Base-by-base conservation (phyloP, 345 rosid genomes). In the Bretschneidera sinensis region DNA sequence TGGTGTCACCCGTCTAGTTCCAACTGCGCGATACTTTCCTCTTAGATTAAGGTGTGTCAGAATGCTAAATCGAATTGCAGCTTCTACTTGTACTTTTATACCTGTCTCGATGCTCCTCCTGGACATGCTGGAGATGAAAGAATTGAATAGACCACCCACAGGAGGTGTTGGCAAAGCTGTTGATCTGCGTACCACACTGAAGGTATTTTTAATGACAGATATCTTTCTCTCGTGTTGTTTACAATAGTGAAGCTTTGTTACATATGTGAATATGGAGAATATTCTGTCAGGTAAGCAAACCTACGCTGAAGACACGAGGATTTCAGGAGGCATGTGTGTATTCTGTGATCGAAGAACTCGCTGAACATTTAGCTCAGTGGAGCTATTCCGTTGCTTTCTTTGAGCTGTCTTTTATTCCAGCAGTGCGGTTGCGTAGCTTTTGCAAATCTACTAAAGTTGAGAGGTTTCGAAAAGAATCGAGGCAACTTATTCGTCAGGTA, bases 81-180 rank as follows among this genome's bases (percentile, higher is more conserved):
- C 85, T 43, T 68, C 88, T 0, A 88, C 96, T 0, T 80, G 80
- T 55, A 75, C 90, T n/a, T 94, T 76, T 57, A 88, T 90, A 60
- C 97, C 99, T 0, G 88, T 88, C 78, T 88, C 96, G 45, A 85
- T 82, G 79, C 95, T 90, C 63, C 91, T 94, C 51, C 54, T 90
- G 76, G 99, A 90, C 74, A 94, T 94, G 99, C 79, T 94, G 67
- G 97, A 94, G 69, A 91, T 94, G 97, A 94, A 94, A 72, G 96
- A 90, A 68, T 71, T 94, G 64, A 81, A 83, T 62, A 85, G 72
- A 66, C 85, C 91, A 43, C 95, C 96, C 49, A 76, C 85, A 39
- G 92, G 96, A 56, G 96, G 97, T 59, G 79, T 88, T 68, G 97
- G 97, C 34, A 88, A 86, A 78, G 90, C 91, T 61, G 81, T 90